phyloP scores from a whole-genome alignment of 331 rosid species.

The Telfairia occidentalis region DNA sequence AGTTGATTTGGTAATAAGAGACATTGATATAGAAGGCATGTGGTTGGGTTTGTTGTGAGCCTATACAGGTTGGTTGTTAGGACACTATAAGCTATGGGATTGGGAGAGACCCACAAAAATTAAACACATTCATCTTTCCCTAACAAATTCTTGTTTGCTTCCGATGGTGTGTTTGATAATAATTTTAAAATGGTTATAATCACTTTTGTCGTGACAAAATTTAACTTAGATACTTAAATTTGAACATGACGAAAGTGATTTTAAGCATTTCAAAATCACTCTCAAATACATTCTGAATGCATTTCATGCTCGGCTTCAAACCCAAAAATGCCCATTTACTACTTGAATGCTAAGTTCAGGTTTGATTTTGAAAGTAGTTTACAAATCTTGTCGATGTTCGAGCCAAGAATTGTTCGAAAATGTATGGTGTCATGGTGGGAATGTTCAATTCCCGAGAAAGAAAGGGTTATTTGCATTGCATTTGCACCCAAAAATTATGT shows the following conservation, averaged over 20 bases:
- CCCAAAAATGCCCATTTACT: not conserved
- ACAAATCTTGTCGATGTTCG: not conserved
- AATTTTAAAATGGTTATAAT: too few relatives aligned
- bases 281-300: too few relatives aligned
- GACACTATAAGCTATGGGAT: slow-evolving; percentile 16
- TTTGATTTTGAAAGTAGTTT: too few relatives aligned
- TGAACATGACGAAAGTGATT: too few relatives aligned
- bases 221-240: too few relatives aligned
- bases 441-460: not conserved
- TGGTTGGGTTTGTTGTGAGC: slow-evolving; percentile 10
- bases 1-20: not conserved
- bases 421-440: not conserved
- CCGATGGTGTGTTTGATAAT: too few relatives aligned
- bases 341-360: not conserved
- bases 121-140: too few relatives aligned
- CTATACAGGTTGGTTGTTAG: slow-evolving; percentile 41
- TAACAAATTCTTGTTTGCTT: not conserved
- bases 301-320: too few relatives aligned
- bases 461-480: not conserved
- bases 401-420: not conserved
- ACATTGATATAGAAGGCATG: not conserved
- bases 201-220: too few relatives aligned
- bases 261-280: too few relatives aligned
- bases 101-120: not conserved
- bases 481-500: too few relatives aligned